Conservation (phyloP, 345 rosid genomes). For the Gossypium turneri region DNA sequence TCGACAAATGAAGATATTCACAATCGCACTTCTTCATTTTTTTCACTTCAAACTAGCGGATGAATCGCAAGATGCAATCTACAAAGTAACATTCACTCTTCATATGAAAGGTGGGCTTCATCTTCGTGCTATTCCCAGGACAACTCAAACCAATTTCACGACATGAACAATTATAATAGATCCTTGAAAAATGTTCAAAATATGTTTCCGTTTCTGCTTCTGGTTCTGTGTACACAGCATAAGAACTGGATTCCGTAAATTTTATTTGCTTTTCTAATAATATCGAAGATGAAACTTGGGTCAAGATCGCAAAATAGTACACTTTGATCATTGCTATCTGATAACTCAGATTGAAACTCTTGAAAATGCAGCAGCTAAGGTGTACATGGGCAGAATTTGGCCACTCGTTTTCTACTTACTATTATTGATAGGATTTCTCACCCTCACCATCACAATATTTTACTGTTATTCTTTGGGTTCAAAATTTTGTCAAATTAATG, state of each 20-base stretch:
- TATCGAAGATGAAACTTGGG: too few species aligned
- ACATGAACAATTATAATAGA: background rate
- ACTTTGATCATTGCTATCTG: background rate
- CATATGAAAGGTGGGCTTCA: background rate
- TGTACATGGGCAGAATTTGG: too few species aligned
- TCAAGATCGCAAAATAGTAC: background rate
- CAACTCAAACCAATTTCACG: background rate
- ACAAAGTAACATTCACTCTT: background rate
- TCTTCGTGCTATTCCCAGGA: background rate
- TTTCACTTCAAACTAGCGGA: background rate
- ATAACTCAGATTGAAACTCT: too few species aligned
- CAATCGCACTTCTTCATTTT: background rate
- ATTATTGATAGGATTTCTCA: too few species aligned
- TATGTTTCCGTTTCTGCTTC: too few species aligned
- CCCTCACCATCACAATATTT: too few species aligned
- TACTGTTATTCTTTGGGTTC: too few species aligned
- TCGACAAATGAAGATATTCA: background rate
- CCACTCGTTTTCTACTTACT: too few species aligned
- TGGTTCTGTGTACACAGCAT: background rate
- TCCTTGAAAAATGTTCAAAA: background rate
- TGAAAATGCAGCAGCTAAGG: too few species aligned
- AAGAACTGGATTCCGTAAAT: background rate
- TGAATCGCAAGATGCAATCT: background rate
- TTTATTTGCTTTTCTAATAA: background rate
- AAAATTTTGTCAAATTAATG: too few species aligned